phyloP scores from a whole-genome alignment of 345 rosid genomes.

The Ceriops tagal region DNA sequence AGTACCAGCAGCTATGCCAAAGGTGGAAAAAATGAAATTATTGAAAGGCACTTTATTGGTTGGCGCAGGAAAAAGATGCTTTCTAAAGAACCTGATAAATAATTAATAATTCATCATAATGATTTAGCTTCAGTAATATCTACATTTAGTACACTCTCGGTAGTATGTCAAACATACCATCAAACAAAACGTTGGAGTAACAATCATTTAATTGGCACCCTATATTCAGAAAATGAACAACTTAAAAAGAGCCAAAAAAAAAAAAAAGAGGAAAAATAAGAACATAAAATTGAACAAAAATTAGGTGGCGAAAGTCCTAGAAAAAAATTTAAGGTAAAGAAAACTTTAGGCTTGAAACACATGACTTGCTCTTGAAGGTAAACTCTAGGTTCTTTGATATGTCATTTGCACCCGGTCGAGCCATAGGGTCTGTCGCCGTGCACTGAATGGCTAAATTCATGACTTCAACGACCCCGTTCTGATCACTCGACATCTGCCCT shows the following conservation, averaged over 20 bases:
- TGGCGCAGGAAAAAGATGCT: background rate
- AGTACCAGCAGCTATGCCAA: conserved; percentile 2
- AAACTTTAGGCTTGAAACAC: conserved; percentile 33
- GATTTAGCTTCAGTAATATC: background rate
- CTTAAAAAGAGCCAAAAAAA: background rate
- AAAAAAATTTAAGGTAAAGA: conserved; percentile 28
- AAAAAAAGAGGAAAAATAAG: background rate
- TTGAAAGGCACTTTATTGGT: conserved; percentile 5
- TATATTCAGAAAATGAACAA: conserved; percentile 4
- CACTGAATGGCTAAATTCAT: conserved; percentile 74
- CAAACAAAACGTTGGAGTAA: conserved; percentile 15
- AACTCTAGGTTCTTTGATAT: conserved; percentile 49
- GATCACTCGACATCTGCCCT: conserved; percentile 24
- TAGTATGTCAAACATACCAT: conserved; percentile 12
- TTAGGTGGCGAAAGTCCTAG: conserved; percentile 21
- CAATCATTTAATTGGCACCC: conserved; percentile 15
- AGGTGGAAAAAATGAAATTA: background rate
- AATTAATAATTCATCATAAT: background rate
- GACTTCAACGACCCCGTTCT: conserved; percentile 46
- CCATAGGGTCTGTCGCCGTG: conserved; percentile 58
- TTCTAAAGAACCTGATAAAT: conserved; percentile 5
- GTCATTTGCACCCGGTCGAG: conserved; percentile 54
- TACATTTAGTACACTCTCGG: conserved; percentile 12
- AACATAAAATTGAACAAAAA: conserved; percentile 11
- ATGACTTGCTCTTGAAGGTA: conserved; percentile 34